Percentiles rank a stretch among this genome's conserved stretches.
Conservation (phyloP, 768 basidiomycete genomes). For the Xerocomus brunneocitrinus region DNA sequence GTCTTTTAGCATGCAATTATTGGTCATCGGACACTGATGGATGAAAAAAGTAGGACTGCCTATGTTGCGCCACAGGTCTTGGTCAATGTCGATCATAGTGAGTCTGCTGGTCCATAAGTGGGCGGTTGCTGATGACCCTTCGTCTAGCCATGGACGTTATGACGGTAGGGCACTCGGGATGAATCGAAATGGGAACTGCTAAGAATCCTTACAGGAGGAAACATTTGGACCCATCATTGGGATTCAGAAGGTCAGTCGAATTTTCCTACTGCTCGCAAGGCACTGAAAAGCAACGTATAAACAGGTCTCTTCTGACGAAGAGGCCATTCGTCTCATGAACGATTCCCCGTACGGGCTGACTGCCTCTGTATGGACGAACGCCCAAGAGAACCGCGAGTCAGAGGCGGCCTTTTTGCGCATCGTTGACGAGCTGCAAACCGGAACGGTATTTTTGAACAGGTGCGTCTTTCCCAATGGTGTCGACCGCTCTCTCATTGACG, state of each 20-base stretch:
- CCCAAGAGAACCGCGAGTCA: constrained; percentile 52
- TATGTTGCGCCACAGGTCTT: constrained; percentile 92
- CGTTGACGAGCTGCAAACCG: constrained; percentile 73
- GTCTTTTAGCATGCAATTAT: constrained; percentile 18
- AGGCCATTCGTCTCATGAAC: constrained; percentile 90
- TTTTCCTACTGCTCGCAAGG: neutral
- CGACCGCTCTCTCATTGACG: neutral
- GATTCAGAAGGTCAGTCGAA: constrained; percentile 71
- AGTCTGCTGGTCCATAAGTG: constrained; percentile 28
- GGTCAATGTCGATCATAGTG: constrained; percentile 83
- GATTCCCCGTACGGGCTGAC: constrained; percentile 95
- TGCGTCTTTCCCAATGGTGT: constrained; percentile 18
- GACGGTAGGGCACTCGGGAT: constrained; percentile 49
- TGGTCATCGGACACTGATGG: neutral
- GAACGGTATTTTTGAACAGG: constrained; percentile 93
- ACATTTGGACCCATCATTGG: constrained; percentile 93
- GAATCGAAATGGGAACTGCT: neutral
- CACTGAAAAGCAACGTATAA: neutral
- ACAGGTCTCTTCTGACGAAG: constrained; percentile 78
- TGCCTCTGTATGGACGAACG: constrained; percentile 90
- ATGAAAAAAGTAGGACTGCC: constrained; percentile 58
- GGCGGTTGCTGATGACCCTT: constrained; percentile 2
- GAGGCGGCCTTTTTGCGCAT: constrained; percentile 57
- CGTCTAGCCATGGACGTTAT: constrained; percentile 83
- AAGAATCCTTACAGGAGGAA: constrained; percentile 51